These are phyloP conservation scores for Ballota nigra DNA, from an alignment of 257 asterid genomes.

Conservation along the genomic window DNA sequence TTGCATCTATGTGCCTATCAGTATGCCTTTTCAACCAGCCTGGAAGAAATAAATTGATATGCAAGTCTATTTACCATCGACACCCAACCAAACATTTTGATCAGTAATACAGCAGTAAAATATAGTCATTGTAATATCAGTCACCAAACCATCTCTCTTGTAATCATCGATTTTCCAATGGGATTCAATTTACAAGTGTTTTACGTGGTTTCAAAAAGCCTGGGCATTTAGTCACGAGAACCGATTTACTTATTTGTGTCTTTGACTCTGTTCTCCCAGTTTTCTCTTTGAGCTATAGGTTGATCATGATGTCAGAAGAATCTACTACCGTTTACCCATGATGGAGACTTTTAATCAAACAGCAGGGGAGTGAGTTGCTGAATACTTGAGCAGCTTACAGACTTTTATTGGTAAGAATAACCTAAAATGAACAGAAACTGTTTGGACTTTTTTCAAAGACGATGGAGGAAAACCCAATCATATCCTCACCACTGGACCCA, in stretches of 20 bases:
- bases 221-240: background rate
- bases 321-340: background rate
- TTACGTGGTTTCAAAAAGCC: background rate
- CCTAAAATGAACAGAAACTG: background rate
- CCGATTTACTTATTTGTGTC: background rate
- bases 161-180: background rate
- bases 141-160: background rate
- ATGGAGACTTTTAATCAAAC: background rate
- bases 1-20: background rate
- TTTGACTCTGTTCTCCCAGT: background rate
- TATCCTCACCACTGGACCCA: background rate
- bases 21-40: slow-evolving; percentile 14
- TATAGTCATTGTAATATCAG: slow-evolving; percentile 4
- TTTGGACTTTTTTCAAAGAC: background rate
- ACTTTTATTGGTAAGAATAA: background rate
- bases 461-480: background rate
- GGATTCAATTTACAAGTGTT: background rate
- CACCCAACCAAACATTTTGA: slow-evolving; percentile 15
- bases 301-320: background rate
- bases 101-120: slow-evolving; percentile 5
- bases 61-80: background rate
- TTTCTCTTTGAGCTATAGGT: background rate
- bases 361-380: no score
- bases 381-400: background rate
- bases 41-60: slow-evolving; percentile 16